phyloP scores from a whole-genome alignment of 768 basidiomycete species.

The Podaxis sp. region DNA sequence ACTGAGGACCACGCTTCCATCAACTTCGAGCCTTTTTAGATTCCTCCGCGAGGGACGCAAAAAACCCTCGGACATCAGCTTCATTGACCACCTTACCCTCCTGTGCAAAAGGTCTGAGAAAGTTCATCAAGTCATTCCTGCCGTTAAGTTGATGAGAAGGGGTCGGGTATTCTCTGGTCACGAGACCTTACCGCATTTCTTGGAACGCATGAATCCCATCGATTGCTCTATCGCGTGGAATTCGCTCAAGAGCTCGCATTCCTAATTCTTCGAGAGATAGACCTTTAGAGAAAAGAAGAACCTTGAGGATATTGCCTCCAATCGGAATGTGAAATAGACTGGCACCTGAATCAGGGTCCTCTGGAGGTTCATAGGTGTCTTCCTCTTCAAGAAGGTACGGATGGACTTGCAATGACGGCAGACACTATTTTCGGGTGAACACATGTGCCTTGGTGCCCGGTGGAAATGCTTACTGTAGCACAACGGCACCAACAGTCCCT shows the following conservation, averaged over 20 bases:
- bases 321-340: background rate
- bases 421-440: conserved; percentile 46
- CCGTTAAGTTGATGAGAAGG: conserved; percentile 7
- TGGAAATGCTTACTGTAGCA: conserved; percentile 38
- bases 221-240: conserved; percentile 80
- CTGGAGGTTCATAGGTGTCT: conserved; percentile 82
- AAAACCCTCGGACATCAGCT: conserved; percentile 68
- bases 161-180: background rate
- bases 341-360: conserved; percentile 80
- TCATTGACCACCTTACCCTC: conserved; percentile 74
- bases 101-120: conserved; percentile 77
- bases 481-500: conserved; percentile 83
- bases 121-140: conserved; percentile 71
- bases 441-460: conserved; percentile 3
- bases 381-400: conserved; percentile 74
- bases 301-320: background rate
- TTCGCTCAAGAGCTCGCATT: conserved; percentile 67
- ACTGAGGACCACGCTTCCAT: background rate
- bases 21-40: conserved; percentile 25
- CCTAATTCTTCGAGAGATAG: conserved; percentile 83
- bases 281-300: conserved; percentile 37
- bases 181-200: conserved; percentile 63
- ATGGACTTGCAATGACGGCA: conserved; percentile 48
- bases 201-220: conserved; percentile 87
- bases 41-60: conserved; percentile 50